These are phyloP conservation scores for Pichiaceae sp. DNA, from an alignment of 1,139 yeast species.

Conservation along the genomic window DNA sequence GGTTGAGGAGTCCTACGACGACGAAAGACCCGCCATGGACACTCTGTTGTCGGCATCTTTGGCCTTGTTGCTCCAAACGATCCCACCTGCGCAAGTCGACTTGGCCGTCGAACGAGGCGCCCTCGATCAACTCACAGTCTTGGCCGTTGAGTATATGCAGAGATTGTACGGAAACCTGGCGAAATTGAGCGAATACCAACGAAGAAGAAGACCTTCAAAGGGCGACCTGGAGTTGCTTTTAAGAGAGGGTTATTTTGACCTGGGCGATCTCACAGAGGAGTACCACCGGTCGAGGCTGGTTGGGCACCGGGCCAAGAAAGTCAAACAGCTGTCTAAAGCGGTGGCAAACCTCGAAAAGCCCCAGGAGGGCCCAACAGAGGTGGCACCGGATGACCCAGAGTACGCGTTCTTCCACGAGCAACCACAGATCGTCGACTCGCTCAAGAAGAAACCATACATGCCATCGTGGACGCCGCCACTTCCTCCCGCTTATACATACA, in stretches of 20 bases:
- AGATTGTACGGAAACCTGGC: slow-evolving; percentile 39
- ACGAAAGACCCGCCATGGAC: slow-evolving; percentile 24
- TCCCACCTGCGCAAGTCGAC: slow-evolving; percentile 20
- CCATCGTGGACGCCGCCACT: slow-evolving; percentile 76
- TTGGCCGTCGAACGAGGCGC: not conserved
- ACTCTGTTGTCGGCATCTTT: slow-evolving; percentile 28
- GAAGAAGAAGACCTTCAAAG: slow-evolving; percentile 53
- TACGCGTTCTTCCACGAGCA: slow-evolving; percentile 39
- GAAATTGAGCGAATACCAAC: slow-evolving; percentile 54
- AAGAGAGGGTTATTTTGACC: slow-evolving; percentile 34
- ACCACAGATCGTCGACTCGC: slow-evolving; percentile 46
- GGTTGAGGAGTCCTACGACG: not conserved
- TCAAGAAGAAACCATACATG: slow-evolving; percentile 39
- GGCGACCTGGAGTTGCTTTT: slow-evolving; percentile 49
- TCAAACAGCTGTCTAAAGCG: not conserved
- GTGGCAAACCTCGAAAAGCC: not conserved
- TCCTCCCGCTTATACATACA: slow-evolving; percentile 91
- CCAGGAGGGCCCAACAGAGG: slow-evolving; percentile 14
- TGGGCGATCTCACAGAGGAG: slow-evolving; percentile 39
- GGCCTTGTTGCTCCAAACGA: slow-evolving; percentile 29
- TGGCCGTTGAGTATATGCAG: slow-evolving; percentile 44
- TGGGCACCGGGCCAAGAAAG: slow-evolving; percentile 1
- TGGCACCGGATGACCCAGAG: slow-evolving; percentile 25
- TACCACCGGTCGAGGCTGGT: slow-evolving; percentile 21
- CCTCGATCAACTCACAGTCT: slow-evolving; percentile 28